Conservation (phyloP, 305 asterid genomes). For the Solanum aculeatissimum region DNA sequence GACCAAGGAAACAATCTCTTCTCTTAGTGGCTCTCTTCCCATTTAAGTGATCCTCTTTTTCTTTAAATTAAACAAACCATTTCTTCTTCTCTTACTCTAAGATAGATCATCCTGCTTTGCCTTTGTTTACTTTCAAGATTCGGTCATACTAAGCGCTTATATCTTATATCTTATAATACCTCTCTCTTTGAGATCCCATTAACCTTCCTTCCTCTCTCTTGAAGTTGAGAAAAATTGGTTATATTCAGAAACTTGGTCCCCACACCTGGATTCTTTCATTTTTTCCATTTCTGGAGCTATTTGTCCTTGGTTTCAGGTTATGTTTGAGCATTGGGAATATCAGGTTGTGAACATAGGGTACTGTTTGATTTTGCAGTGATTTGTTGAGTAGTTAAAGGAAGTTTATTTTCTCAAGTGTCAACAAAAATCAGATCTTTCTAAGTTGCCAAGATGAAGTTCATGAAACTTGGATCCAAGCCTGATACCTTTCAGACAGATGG, state of each 20-base stretch:
- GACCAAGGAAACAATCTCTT: slow-evolving; percentile 73
- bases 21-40: slow-evolving; percentile 44
- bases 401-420: slow-evolving; percentile 6
- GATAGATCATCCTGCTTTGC: slow-evolving; percentile 6
- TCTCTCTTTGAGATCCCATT: slow-evolving; percentile 45
- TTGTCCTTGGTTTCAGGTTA: slow-evolving; percentile 29
- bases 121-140: slow-evolving; percentile 56
- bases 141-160: slow-evolving; percentile 51
- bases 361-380: slow-evolving; percentile 19
- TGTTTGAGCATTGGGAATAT: slow-evolving; percentile 41
- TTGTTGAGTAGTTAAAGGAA: slow-evolving; percentile 23
- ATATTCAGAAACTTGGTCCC: slow-evolving; percentile 62
- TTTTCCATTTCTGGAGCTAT: slow-evolving; percentile 31
- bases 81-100: slow-evolving; percentile 6
- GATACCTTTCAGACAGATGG: slow-evolving; percentile 81
- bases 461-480: slow-evolving; percentile 99
- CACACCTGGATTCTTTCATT: slow-evolving; percentile 23
- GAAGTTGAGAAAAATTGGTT: slow-evolving; percentile 28
- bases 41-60: slow-evolving; percentile 45
- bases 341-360: slow-evolving; percentile 12
- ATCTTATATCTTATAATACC: neutral
- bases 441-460: slow-evolving; percentile 80
- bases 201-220: slow-evolving; percentile 9
- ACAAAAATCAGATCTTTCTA: slow-evolving; percentile 18
- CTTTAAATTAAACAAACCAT: slow-evolving; percentile 12